Percentiles rank a stretch among this genome's conserved stretches.
Conservation (phyloP, 2,329 filamentous ascomycete genomes). For the Penicillium sp. region DNA sequence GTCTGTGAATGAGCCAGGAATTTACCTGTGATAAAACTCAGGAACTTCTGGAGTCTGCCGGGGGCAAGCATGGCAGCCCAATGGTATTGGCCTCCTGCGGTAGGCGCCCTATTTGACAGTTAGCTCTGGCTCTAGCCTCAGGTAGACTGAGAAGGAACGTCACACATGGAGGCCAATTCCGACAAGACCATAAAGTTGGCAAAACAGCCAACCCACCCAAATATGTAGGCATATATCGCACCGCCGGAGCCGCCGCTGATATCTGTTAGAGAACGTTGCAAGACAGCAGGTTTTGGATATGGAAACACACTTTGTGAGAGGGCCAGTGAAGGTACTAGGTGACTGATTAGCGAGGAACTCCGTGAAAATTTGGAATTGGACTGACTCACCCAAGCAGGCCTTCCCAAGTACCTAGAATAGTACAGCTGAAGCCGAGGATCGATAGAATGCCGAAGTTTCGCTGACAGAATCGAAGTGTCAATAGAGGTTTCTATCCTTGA, state of each 20-base stretch:
- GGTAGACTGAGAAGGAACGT: not conserved
- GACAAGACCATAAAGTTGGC: slow-evolving; percentile 22
- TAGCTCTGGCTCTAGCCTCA: not conserved
- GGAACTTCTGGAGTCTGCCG: slow-evolving; percentile 26
- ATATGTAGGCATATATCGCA: slow-evolving; percentile 27
- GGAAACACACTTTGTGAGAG: slow-evolving; percentile 10
- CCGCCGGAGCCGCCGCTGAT: slow-evolving; percentile 27
- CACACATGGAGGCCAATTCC: slow-evolving; percentile 30
- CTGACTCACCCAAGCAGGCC: slow-evolving; percentile 32
- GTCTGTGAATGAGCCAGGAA: not conserved
- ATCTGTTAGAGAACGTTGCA: not conserved
- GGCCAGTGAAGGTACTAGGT: slow-evolving; percentile 4
- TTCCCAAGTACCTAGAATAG: slow-evolving; percentile 40
- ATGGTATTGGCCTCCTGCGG: slow-evolving; percentile 37
- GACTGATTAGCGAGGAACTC: not conserved
- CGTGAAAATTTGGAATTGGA: not conserved
- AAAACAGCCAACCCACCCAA: slow-evolving; percentile 24
- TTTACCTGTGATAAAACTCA: slow-evolving; percentile 37
- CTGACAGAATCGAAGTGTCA: slow-evolving; percentile 13
- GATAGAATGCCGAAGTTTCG: slow-evolving; percentile 40
- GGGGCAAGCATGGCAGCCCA: slow-evolving; percentile 42
- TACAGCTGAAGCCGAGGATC: slow-evolving; percentile 39
- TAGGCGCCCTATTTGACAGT: slow-evolving; percentile 19
- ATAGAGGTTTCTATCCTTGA: not conserved
- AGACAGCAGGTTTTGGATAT: not conserved